A percentile compares a stretch with the other conserved stretches of the same genome.
Evolutionary conservation across 306 rosid species (phyloP).

Genomic region (Pyrus pyrifolia): DNA sequence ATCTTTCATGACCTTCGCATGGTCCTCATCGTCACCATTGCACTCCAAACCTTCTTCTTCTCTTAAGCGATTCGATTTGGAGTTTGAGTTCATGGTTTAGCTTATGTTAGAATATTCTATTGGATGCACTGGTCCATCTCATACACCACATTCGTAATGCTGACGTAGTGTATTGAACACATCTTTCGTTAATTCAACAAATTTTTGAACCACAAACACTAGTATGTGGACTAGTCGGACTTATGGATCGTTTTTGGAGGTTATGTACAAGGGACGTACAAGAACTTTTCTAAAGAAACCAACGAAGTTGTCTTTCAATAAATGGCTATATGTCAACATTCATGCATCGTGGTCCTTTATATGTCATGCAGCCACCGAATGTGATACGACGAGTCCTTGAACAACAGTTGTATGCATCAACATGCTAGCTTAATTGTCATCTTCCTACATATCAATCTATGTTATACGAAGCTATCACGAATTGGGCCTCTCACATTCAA

Average conservation of each 20-base stretch:
- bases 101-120: too few species aligned
- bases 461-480: neutral
- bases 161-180: neutral
- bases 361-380: neutral
- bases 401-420: too few species aligned
- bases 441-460: neutral
- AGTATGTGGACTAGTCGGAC: neutral
- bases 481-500: too few species aligned
- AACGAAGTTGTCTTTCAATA: neutral
- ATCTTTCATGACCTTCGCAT: too few species aligned
- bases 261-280: neutral
- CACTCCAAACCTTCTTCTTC: neutral
- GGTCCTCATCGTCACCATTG: neutral
- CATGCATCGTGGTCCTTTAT: neutral
- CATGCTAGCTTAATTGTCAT: neutral
- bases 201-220: neutral
- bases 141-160: neutral
- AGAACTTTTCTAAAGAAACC: neutral
- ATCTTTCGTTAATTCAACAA: neutral
- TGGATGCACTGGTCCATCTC: neutral
- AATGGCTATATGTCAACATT: neutral
- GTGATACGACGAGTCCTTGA: neutral
- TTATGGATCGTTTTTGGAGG: neutral
- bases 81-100: neutral
- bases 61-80: neutral